phyloP scores from a whole-genome alignment of 2,329 filamentous ascomycete species.

The Ceratocystis lukuohia region DNA sequence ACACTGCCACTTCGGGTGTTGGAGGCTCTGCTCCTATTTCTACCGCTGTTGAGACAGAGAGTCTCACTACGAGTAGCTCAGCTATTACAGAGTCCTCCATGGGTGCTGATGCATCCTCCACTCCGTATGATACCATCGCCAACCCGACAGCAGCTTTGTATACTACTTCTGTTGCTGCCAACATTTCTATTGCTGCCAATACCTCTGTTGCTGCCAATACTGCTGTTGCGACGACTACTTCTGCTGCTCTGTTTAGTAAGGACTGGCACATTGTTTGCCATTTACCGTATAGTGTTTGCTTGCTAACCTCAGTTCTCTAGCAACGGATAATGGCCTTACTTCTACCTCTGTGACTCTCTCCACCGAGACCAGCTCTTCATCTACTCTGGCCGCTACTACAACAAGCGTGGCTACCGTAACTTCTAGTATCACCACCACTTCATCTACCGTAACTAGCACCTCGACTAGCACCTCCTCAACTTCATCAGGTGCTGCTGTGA shows the following conservation, averaged over 20 bases:
- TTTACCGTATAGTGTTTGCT: neutral
- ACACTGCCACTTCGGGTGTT: neutral
- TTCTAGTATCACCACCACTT: neutral
- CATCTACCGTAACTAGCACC: neutral
- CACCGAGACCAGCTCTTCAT: neutral
- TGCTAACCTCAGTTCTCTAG: neutral
- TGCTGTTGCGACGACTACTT: neutral
- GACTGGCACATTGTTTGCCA: neutral
- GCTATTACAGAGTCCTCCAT: neutral
- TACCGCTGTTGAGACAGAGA: neutral
- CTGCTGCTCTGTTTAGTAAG: neutral
- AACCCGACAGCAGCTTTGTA: neutral
- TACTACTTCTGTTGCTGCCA: too few species aligned
- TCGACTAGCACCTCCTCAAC: constrained; percentile 7
- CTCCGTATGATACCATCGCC: neutral
- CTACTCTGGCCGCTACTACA: neutral
- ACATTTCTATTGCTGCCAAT: neutral
- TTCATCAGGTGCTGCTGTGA: constrained; percentile 25
- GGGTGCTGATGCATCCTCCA: neutral
- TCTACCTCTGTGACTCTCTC: neutral
- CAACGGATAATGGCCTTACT: neutral
- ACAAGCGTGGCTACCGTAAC: neutral
- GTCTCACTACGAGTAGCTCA: neutral
- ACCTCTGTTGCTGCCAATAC: neutral
- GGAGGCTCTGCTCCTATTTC: neutral